Percentiles rank a stretch among this genome's conserved stretches.
Conservation (phyloP, 768 basidiomycete genomes). For the Hygrocybe punicea region DNA sequence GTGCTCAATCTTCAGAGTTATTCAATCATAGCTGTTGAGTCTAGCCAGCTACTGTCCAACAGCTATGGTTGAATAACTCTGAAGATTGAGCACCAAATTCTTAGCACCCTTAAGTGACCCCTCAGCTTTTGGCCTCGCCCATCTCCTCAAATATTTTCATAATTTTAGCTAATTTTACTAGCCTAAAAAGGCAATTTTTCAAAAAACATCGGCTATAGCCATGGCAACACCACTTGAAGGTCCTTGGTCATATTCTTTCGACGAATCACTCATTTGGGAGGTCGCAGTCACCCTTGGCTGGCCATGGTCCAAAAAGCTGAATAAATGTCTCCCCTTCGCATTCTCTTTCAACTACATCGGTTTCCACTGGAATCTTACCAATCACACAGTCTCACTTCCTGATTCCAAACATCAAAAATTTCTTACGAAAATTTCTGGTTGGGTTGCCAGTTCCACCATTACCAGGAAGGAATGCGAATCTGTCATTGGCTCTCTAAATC, state of each 20-base stretch:
- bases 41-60: no score
- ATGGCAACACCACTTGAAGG: no score
- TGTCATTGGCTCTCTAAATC: slow-evolving; percentile 31
- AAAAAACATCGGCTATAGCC: no score
- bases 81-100: no score
- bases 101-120: no score
- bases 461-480: slow-evolving; percentile 6
- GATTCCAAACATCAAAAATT: not conserved
- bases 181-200: no score
- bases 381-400: slow-evolving; percentile 21
- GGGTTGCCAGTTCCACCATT: not conserved
- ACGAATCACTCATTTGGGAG: not conserved
- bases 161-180: no score
- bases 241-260: not conserved
- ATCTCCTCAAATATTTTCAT: no score
- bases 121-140: no score
- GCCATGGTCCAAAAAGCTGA: slow-evolving; percentile 4
- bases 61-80: no score
- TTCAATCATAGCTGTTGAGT: no score
- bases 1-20: no score
- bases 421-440: not conserved
- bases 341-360: slow-evolving; percentile 24
- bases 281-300: not conserved
- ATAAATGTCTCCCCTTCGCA: slow-evolving; percentile 19
- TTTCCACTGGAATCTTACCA: slow-evolving; percentile 28